phyloP scores from a whole-genome alignment of 352 stramenopile species.

The Globisporangium emineosum region DNA sequence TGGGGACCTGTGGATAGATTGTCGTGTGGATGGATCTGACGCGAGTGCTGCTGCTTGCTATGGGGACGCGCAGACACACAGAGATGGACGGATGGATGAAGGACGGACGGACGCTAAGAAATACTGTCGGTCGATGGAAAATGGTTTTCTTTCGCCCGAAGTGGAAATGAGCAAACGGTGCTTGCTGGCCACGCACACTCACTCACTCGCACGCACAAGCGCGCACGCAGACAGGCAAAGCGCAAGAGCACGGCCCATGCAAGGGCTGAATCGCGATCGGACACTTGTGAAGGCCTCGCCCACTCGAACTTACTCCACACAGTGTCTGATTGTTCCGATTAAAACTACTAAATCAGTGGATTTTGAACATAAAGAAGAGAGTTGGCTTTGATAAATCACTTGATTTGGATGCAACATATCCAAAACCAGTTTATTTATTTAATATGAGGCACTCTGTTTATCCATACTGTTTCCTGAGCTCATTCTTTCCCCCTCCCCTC shows the following conservation, averaged over 20 bases:
- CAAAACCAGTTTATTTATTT: too few relatives aligned
- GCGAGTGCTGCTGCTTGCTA: not conserved
- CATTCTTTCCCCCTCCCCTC: not conserved
- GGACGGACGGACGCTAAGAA: not conserved
- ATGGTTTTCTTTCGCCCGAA: conserved; percentile 9
- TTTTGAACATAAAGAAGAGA: too few relatives aligned
- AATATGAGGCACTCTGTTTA: not conserved
- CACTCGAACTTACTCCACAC: too few relatives aligned
- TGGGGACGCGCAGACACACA: not conserved
- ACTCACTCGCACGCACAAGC: not conserved
- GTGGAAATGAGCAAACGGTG: conserved; percentile 5
- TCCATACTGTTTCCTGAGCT: too few relatives aligned
- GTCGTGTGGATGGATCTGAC: not conserved
- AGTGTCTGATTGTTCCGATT: not conserved
- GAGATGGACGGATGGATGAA: not conserved
- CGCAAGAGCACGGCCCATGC: not conserved
- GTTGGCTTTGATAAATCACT: too few relatives aligned
- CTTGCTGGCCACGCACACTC: not conserved
- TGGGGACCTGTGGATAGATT: not conserved
- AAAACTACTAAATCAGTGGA: not conserved
- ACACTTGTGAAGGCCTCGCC: too few relatives aligned
- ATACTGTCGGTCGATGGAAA: conserved; percentile 12
- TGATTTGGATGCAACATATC: too few relatives aligned
- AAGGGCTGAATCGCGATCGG: not conserved
- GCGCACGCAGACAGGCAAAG: not conserved